Evolutionary conservation across 208 protist genomes (phyloP).

Genomic region (Spongospora subterranea): DNA sequence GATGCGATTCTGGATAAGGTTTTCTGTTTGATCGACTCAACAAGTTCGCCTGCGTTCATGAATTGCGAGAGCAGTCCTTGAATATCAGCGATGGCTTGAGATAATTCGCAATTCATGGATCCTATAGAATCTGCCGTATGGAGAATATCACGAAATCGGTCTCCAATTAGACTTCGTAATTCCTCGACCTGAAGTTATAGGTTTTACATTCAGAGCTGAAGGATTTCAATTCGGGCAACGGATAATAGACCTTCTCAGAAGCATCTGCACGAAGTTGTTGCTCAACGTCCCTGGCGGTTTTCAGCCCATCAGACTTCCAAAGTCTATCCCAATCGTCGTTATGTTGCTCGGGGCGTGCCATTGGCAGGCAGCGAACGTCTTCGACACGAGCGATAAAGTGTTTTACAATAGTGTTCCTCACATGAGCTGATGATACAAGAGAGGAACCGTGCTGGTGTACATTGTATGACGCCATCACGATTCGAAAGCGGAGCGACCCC

Average conservation of each 20-base stretch:
- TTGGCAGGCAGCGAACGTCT: background rate
- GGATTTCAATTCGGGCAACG: background rate
- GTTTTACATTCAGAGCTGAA: background rate
- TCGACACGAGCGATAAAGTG: background rate
- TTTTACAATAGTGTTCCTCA: background rate
- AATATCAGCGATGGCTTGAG: background rate
- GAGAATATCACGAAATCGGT: slow-evolving; percentile 10
- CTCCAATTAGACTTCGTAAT: slow-evolving; percentile 8
- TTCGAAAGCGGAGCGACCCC: too few relatives aligned
- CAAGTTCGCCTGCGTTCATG: background rate
- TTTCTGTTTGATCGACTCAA: background rate
- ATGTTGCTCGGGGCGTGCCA: too few relatives aligned
- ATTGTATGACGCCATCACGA: too few relatives aligned
- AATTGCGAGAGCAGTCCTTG: background rate
- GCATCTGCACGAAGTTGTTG: background rate
- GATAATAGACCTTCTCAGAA: background rate
- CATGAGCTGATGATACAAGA: too few relatives aligned
- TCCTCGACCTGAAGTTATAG: background rate
- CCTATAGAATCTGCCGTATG: background rate
- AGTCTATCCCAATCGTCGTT: background rate
- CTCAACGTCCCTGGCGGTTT: background rate
- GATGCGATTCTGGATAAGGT: background rate
- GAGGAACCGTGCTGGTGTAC: too few relatives aligned
- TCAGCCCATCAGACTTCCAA: background rate
- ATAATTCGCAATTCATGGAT: background rate